Conservation (phyloP, 1,284 basidiomycete species). For the Ustilago nuda region DNA sequence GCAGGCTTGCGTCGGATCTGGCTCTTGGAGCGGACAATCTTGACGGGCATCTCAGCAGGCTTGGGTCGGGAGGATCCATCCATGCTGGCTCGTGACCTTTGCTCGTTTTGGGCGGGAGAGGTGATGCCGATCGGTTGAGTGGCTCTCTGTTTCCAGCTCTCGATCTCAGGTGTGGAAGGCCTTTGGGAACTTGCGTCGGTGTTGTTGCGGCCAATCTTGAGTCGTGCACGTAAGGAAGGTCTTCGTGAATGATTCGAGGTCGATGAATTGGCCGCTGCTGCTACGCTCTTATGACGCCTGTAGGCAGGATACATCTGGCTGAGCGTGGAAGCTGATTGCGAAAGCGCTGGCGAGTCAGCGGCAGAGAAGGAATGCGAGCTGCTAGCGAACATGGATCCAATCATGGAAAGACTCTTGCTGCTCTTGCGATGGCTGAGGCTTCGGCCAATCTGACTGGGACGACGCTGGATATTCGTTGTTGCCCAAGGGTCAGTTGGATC, state of each 20-base stretch:
- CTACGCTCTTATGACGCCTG: not conserved
- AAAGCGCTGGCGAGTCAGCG: slow-evolving; percentile 18
- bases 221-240: slow-evolving; percentile 26
- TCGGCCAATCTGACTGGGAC: slow-evolving; percentile 14
- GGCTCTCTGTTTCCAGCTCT: slow-evolving; percentile 44
- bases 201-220: slow-evolving; percentile 16
- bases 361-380: not conserved
- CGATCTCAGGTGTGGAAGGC: slow-evolving; percentile 51
- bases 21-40: slow-evolving; percentile 39
- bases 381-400: slow-evolving; percentile 27
- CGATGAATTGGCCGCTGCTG: not conserved
- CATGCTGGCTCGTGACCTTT: slow-evolving; percentile 19
- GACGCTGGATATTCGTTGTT: slow-evolving; percentile 11
- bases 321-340: slow-evolving; percentile 15
- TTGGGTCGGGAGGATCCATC: slow-evolving; percentile 21
- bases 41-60: slow-evolving; percentile 21
- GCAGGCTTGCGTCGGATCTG: slow-evolving; percentile 34
- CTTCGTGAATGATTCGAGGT: slow-evolving; percentile 16
- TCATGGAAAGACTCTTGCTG: slow-evolving; percentile 45
- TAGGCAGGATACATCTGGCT: slow-evolving; percentile 6
- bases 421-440: slow-evolving; percentile 37
- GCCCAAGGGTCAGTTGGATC: not conserved
- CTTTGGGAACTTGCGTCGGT: slow-evolving; percentile 13
- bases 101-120: not conserved
- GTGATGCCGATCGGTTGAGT: slow-evolving; percentile 2